phyloP scores from a whole-genome alignment of 441 rosid species.

The Gossypium aridum region DNA sequence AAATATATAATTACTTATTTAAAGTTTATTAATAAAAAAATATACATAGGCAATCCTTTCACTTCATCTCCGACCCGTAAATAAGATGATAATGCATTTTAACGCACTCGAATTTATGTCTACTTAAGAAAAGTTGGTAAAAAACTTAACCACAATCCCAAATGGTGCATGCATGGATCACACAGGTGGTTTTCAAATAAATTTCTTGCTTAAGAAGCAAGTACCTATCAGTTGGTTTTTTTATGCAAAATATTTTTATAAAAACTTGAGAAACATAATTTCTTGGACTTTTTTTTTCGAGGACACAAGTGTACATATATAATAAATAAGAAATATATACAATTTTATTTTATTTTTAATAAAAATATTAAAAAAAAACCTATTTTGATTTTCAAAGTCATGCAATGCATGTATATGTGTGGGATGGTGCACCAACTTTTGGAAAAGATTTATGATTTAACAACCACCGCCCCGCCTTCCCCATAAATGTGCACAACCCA shows the following conservation, averaged over 20 bases:
- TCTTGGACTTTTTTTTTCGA: too few relatives aligned
- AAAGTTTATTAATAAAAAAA: too few relatives aligned
- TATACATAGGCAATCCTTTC: too few relatives aligned
- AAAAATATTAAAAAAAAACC: background rate
- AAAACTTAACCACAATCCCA: background rate
- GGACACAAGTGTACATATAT: too few relatives aligned
- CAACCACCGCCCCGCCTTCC: background rate
- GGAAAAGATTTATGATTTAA: background rate
- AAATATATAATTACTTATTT: too few relatives aligned
- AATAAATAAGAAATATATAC: too few relatives aligned
- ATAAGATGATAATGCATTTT: accelerated
- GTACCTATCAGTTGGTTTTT: background rate
- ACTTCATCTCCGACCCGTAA: too few relatives aligned
- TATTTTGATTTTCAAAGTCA: background rate
- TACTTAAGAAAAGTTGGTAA: too few relatives aligned
- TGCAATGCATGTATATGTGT: background rate
- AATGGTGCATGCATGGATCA: background rate
- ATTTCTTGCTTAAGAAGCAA: slow-evolving; percentile 24
- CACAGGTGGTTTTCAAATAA: slow-evolving; percentile 2
- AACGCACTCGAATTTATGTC: accelerated
- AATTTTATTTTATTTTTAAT: background rate
- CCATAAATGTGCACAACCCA: background rate
- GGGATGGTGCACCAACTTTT: slow-evolving; percentile 12
- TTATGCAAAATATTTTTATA: background rate
- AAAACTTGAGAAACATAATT: too few relatives aligned